A percentile compares a stretch with the other conserved stretches of the same genome.
Conservation (phyloP, 225 moss, liverwort and hornwort species). For the Polytrichum commune region DNA sequence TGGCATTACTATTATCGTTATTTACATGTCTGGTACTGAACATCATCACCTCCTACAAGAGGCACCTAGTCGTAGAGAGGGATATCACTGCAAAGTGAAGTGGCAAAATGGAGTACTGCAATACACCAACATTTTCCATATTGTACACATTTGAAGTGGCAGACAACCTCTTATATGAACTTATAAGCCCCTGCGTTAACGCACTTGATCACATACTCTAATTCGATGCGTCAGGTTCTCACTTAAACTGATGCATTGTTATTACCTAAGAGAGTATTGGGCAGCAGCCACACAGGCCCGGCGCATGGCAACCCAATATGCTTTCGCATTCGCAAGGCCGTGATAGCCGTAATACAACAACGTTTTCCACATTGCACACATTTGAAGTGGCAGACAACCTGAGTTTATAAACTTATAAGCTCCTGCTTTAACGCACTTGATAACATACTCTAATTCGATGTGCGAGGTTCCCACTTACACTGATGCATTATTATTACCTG, state of each 20-base stretch:
- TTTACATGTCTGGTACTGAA: too few relatives aligned
- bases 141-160: background rate
- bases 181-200: too few relatives aligned
- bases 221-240: background rate
- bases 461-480: background rate
- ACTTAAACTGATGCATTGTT: too few relatives aligned
- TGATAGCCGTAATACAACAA: conserved; percentile 48
- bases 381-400: background rate
- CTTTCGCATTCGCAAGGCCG: conserved; percentile 41
- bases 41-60: too few relatives aligned
- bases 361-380: too few relatives aligned
- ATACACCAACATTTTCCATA: too few relatives aligned
- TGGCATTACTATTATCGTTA: too few relatives aligned
- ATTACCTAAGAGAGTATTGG: conserved; percentile 62
- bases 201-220: too few relatives aligned
- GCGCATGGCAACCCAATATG: conserved; percentile 68
- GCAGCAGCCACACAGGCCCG: conserved; percentile 86
- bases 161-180: too few relatives aligned
- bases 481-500: conserved; percentile 30
- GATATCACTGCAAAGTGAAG: background rate
- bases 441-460: background rate
- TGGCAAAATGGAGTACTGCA: background rate
- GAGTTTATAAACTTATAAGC: too few relatives aligned
- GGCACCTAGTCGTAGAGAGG: too few relatives aligned
- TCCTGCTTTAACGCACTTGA: too few relatives aligned